phyloP scores from a whole-genome alignment of 768 basidiomycete genomes.

The Exidia glandulosa region DNA sequence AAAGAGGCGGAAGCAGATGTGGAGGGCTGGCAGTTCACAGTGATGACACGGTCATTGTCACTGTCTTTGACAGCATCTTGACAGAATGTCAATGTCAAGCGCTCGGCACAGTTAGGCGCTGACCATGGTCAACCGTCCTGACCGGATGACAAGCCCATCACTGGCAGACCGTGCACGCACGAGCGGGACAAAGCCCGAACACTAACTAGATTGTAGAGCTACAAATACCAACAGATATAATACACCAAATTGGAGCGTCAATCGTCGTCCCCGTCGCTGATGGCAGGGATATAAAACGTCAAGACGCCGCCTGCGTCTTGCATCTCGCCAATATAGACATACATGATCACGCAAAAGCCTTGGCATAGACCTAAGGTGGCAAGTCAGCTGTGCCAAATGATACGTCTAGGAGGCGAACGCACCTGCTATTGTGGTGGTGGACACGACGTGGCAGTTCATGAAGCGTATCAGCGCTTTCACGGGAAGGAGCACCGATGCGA shows the following conservation, averaged over 20 bases:
- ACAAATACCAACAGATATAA: neutral
- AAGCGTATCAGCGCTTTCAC: constrained; percentile 72
- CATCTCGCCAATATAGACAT: constrained; percentile 78
- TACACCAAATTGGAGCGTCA: constrained; percentile 3
- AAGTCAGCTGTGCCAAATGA: neutral
- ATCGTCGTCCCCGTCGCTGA: constrained; percentile 41
- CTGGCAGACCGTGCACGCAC: too few species aligned
- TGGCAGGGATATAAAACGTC: constrained; percentile 80
- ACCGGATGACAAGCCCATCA: too few species aligned
- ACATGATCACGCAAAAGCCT: constrained; percentile 74
- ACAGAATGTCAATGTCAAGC: too few species aligned
- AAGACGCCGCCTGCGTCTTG: constrained; percentile 73
- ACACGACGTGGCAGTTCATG: constrained; percentile 67
- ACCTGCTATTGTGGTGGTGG: constrained; percentile 81
- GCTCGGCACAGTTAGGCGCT: too few species aligned
- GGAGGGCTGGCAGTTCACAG: too few species aligned
- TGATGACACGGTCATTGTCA: too few species aligned
- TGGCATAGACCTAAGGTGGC: constrained; percentile 57
- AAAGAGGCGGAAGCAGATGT: too few species aligned
- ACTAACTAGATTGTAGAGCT: too few species aligned
- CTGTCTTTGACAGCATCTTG: too few species aligned
- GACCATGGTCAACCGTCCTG: too few species aligned
- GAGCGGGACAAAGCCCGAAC: too few species aligned
- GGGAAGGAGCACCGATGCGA: constrained; percentile 59
- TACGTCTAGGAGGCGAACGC: constrained; percentile 17